Conservation (phyloP, 2,329 filamentous ascomycete genomes). For the Alternaria incomplexa region DNA sequence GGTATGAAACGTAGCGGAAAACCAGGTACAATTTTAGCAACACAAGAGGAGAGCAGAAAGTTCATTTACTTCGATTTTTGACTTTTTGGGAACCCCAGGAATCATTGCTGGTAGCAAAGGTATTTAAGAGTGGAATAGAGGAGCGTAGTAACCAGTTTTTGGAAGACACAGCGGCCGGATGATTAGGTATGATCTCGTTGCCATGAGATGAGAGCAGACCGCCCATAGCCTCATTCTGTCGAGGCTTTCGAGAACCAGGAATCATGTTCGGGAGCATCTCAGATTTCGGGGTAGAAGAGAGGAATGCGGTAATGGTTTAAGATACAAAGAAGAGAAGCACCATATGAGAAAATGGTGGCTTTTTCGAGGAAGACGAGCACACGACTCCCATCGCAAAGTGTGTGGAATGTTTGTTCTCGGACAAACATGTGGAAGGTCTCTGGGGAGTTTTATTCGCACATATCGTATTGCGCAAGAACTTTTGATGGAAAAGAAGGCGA, state of each 20-base stretch:
- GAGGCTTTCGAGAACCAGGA: neutral
- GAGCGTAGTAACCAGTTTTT: neutral
- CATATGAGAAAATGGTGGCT: too few species aligned
- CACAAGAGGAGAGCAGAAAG: neutral
- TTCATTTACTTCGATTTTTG: neutral
- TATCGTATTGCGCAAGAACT: too few species aligned
- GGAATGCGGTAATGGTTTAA: neutral
- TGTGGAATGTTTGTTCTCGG: too few species aligned
- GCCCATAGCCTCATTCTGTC: rapidly evolving
- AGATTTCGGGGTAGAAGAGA: neutral
- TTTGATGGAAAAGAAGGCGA: neutral
- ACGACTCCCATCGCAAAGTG: neutral
- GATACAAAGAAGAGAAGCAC: neutral
- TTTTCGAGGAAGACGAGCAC: neutral
- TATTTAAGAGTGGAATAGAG: neutral
- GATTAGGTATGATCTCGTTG: neutral
- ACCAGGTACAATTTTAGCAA: neutral
- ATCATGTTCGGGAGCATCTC: rapidly evolving
- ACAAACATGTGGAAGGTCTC: too few species aligned
- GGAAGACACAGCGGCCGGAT: neutral
- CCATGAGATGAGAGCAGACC: neutral
- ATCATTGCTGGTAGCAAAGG: neutral
- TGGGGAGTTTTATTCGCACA: too few species aligned
- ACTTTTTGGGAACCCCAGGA: neutral
- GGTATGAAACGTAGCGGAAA: neutral